Conservation (phyloP, 164 flowering plant species). For the Macadamia tetraphylla region DNA sequence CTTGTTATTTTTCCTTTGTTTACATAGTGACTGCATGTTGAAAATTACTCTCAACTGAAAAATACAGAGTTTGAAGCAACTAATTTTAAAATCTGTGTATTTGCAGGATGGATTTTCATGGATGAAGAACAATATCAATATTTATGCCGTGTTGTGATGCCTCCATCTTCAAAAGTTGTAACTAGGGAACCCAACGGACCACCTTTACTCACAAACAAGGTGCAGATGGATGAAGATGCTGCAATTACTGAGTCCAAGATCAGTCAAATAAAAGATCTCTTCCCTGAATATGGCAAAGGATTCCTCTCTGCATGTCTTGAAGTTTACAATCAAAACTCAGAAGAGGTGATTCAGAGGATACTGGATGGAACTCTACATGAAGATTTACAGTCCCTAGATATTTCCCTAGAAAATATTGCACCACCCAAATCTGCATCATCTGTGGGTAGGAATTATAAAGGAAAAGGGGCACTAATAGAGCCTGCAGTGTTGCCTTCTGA, state of each 20-base stretch:
- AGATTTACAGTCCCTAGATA: slow-evolving; percentile 66
- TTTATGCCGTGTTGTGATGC: slow-evolving; percentile 37
- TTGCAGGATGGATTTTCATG: slow-evolving; percentile 78
- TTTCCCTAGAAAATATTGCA: slow-evolving; percentile 49
- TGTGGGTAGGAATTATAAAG: slow-evolving; percentile 53
- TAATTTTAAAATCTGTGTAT: slow-evolving; percentile 5
- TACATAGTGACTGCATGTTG: too few species aligned
- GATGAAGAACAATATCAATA: slow-evolving; percentile 70
- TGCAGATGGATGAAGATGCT: slow-evolving; percentile 59
- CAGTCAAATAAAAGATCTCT: slow-evolving; percentile 89
- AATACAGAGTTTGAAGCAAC: not conserved
- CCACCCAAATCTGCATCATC: slow-evolving; percentile 33
- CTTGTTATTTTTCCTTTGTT: too few species aligned
- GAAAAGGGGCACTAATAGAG: slow-evolving; percentile 70
- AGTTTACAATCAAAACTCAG: slow-evolving; percentile 80
- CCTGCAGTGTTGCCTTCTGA: slow-evolving; percentile 17
- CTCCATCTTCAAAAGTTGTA: slow-evolving; percentile 13
- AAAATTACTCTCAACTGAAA: too few species aligned
- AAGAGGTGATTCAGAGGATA: slow-evolving; percentile 94
- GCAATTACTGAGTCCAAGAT: slow-evolving; percentile 80
- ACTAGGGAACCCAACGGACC: slow-evolving; percentile 20
- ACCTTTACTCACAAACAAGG: slow-evolving; percentile 14
- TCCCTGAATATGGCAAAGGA: slow-evolving; percentile 90
- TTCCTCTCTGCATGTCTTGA: slow-evolving; percentile 83
- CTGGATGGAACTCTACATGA: slow-evolving; percentile 83